Evolutionary conservation across 768 basidiomycete species (phyloP), one percentile per base, ranked within the genome.

Genomic region (Myochromella boudieri): DNA sequence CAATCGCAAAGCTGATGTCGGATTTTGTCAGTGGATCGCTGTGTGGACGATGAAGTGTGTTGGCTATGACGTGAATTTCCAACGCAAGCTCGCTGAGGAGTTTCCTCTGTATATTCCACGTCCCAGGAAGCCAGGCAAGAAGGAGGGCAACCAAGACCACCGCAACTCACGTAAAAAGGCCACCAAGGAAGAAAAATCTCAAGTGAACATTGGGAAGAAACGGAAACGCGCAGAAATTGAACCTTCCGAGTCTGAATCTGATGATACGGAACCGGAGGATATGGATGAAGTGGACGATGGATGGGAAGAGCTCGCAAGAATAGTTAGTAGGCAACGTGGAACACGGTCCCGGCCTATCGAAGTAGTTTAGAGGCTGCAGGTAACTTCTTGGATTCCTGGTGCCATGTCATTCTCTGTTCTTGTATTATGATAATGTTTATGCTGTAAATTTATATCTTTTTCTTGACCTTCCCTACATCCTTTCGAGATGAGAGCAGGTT

Each of bases 1-100:
- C n/a, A n/a, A n/a, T n/a, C n/a, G 10, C 10, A 7, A 4, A 11
- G 24, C 18, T 37, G 20, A 37, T 21, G 18, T 21, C 18, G 6
- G 5, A 20, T 14, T 22, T 15, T 2, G 3, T 32, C 37, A 72
- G 68, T 48, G 44, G 21, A 55, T 74, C 15, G 57, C 56, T 0
- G 66, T 69, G 1, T 70, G 67, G 65, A 66, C 63, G 0, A 60
- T 72, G 66, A 67, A 72, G 44, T 74, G 72, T 40, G 58, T 72
- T 15, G 70, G 61, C 2, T 74, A 74, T 37, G 68, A 74, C 37
- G 53, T 54, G 3, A 49, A 60, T 0, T 70, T 73, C 40, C 71
- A 73, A 49, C 46, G 48, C 7, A 54, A 63, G 6, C 44, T 74
- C 2, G 58, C 59, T 15, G 56, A 60, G n/a, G 60, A 60, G 20